Evolutionary conservation across 139 green algal species (phyloP), one percentile per base, ranked within the genome.

Genomic region (Mesostigma viride): DNA sequence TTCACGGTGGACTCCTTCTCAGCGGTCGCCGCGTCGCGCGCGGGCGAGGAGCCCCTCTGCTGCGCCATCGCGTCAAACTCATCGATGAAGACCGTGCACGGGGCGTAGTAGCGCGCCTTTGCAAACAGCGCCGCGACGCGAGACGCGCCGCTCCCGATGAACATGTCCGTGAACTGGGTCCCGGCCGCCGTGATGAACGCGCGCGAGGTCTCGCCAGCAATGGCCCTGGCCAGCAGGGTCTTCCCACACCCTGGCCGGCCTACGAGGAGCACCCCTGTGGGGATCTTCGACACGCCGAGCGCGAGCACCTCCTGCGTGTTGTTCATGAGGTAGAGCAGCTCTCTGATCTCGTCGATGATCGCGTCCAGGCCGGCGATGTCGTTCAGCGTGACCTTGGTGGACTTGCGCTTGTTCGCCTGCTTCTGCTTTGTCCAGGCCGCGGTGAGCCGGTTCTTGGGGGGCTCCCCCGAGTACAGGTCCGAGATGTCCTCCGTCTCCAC

Each of bases 1-100:
- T 97, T 97, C 76, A 97, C 90, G 63, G 92, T 97, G 85, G 94
- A 95, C 77, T 97, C 91, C 6, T 90, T 77, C 83, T 97, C 91
- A 69, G 96, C 89, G 64, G 24, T 58, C 93, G 94, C 81, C 35
- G 61, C 45, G 31, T 70, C 62, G 3, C 57, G 28, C 36, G 74
- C 71, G 70, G 68, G 67, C 67, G 95, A 89, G 65, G 84, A 84
- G 28, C 68, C 68, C 24, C 72, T 34, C 32, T 65, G 60, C 32
- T 60, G 31, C 20, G 79, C 89, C 40, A 96, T 79, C 0, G 88
- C 89, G 72, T 97, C 91, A 68, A 97, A 79, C 79, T 97, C 91
- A 57, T 97, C 91, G 51, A 97, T 92, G 76, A 97, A 97, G 34
- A 97, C 95, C 70, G 96, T 97, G 69, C 79, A 90, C 0, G 74